phyloP scores from a whole-genome alignment of 306 rosid genomes.

The Quercus ilex region DNA sequence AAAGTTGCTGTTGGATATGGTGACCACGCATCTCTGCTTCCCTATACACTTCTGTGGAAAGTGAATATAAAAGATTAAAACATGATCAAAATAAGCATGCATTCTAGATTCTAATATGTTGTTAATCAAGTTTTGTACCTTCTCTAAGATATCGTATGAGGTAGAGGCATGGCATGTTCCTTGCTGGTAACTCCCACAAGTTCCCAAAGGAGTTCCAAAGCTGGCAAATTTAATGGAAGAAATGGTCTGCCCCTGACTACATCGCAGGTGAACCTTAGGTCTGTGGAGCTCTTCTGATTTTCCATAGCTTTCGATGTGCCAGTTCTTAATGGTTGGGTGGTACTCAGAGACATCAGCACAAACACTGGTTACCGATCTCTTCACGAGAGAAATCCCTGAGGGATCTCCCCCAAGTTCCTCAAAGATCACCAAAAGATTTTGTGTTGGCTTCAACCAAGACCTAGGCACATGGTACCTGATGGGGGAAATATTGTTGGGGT shows the following conservation, averaged over 20 bases:
- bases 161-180: slow-evolving; percentile 84
- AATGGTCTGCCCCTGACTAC: slow-evolving; percentile 71
- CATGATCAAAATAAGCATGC: background rate
- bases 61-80: slow-evolving; percentile 5
- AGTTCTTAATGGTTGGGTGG: slow-evolving; percentile 87
- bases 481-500: slow-evolving; percentile 15
- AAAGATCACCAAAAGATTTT: slow-evolving; percentile 76
- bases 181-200: slow-evolving; percentile 89
- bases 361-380: slow-evolving; percentile 76
- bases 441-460: slow-evolving; percentile 84
- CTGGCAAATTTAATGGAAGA: slow-evolving; percentile 94
- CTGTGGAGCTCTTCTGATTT: slow-evolving; percentile 68
- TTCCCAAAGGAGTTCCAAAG: slow-evolving; percentile 93
- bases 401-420: slow-evolving; percentile 99
- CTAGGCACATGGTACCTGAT: slow-evolving; percentile 98
- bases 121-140: slow-evolving; percentile 44
- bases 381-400: slow-evolving; percentile 69
- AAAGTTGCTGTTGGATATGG: slow-evolving; percentile 82
- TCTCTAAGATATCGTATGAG: slow-evolving; percentile 64
- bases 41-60: slow-evolving; percentile 79
- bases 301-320: slow-evolving; percentile 91
- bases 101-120: background rate
- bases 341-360: slow-evolving; percentile 89
- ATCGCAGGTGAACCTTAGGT: slow-evolving; percentile 89
- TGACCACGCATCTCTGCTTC: slow-evolving; percentile 69